Evolutionary conservation across 306 rosid species (phyloP).

Genomic region (Corylus avellana): DNA sequence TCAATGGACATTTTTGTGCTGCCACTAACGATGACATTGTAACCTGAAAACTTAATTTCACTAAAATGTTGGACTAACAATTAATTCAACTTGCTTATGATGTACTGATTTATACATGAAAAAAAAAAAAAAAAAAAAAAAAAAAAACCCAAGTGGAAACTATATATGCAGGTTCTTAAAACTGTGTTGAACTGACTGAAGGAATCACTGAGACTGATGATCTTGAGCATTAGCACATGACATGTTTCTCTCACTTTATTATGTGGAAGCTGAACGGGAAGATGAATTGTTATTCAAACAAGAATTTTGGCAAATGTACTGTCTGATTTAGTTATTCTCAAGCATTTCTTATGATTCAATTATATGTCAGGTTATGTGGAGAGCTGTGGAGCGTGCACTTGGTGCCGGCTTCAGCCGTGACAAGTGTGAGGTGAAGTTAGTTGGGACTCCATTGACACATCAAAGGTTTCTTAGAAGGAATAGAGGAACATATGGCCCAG

Average conservation of each 20-base stretch:
- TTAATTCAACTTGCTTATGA: not conserved
- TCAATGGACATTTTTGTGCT: not conserved
- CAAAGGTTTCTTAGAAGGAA: conserved; percentile 63
- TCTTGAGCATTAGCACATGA: not conserved
- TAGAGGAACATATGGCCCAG: conserved; percentile 83
- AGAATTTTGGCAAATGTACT: not conserved
- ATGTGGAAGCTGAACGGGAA: not conserved
- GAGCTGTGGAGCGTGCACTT: conserved; percentile 78
- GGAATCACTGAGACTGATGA: not conserved
- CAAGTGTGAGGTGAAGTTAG: conserved; percentile 85
- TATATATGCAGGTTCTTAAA: not conserved
- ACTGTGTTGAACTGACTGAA: not conserved
- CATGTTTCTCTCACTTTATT: not conserved
- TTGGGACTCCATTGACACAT: conserved; percentile 85
- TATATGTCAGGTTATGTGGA: conserved; percentile 67
- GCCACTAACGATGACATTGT: not conserved
- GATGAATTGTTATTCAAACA: not conserved
- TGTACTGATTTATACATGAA: too few species aligned
- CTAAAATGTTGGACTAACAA: not conserved
- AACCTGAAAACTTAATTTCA: not conserved
- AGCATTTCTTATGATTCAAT: not conserved
- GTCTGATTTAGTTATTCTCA: not conserved
- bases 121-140: not conserved
- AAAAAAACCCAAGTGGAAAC: not conserved
- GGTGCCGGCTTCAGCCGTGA: conserved; percentile 76